Base-by-base conservation (phyloP, 1,139 yeast species). In the Oligophagozyma castellii region DNA sequence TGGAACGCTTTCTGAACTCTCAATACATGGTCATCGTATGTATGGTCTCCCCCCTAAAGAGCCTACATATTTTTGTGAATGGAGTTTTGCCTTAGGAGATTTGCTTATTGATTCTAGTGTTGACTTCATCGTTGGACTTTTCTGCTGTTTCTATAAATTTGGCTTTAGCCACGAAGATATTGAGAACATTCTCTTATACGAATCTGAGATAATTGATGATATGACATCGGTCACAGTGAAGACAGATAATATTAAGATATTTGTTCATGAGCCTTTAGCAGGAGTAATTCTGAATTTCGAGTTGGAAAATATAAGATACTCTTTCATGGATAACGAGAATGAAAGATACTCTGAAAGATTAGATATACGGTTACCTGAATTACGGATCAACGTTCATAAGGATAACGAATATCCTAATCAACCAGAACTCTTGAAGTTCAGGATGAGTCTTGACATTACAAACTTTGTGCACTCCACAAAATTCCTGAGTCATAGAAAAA, bases 31-130 rank as follows among this genome's bases (percentile, higher is more conserved):
- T 1, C 94, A 86, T 49, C 65, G 96, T 46, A 71, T 84, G 73
- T 83, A 84, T 61, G 96, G 98, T 0, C 52, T 83, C 1, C 95
- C 95, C 0, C 95, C 95, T 0, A 61, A 65, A 2, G 93, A 81
- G 48, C 80, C 89, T 1, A 81, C 95, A 0, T 89, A 81, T 47
- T 73, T 70, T 39, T 84, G 95, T 47, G 76, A 80, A 38, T 89
- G 96, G 96, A 86, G 79, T 39, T 70, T 86, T 39, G 70, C 69
- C 18, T 52, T 78, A 2, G 93, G 84, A 6, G 60, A 59, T 4
- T 56, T 84, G 11, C 36, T 46, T 2, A 56, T 80, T 11, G 65
- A 72, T 35, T 67, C 83, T 1, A 58, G 65, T 3, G 59, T 74
- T 0, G 46, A 46, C 2, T 65, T 75, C 26, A 29, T 74, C 1